Conservation (phyloP, 257 asterid species). For the Solanum medicagineum region DNA sequence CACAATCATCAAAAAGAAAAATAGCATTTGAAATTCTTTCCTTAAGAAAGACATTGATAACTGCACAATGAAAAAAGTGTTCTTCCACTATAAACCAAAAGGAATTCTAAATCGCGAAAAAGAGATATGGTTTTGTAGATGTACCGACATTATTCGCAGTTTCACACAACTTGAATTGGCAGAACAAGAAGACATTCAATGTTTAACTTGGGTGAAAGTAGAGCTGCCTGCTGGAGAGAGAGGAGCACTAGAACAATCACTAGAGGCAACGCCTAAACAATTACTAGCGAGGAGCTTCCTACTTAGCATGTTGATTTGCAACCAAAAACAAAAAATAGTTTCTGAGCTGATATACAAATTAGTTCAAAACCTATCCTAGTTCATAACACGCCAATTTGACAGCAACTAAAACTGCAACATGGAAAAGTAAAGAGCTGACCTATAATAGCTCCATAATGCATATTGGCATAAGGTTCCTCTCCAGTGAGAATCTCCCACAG, state of each 20-base stretch:
- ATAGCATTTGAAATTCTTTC: background rate
- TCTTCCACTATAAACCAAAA: background rate
- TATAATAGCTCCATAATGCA: slow-evolving; percentile 95
- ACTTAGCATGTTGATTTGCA: background rate
- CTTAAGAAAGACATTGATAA: background rate
- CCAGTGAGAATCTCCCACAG: slow-evolving; percentile 99
- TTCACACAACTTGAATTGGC: background rate
- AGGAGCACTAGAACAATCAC: background rate
- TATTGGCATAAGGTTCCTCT: slow-evolving; percentile 92
- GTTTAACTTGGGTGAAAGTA: background rate
- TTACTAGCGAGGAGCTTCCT: background rate
- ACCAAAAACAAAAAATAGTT: background rate
- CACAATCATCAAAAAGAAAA: background rate
- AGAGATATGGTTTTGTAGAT: background rate
- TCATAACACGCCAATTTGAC: background rate
- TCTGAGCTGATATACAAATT: background rate
- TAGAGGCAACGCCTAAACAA: background rate
- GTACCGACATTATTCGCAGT: background rate
- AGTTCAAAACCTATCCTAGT: background rate
- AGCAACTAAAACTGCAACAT: background rate
- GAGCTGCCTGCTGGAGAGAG: background rate
- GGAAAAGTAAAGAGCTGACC: slow-evolving; percentile 21
- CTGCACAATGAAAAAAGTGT: background rate
- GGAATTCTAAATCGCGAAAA: background rate
- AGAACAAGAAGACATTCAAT: background rate